phyloP scores from a whole-genome alignment of 805 yeast genomes.

The Clavispora fructus region DNA sequence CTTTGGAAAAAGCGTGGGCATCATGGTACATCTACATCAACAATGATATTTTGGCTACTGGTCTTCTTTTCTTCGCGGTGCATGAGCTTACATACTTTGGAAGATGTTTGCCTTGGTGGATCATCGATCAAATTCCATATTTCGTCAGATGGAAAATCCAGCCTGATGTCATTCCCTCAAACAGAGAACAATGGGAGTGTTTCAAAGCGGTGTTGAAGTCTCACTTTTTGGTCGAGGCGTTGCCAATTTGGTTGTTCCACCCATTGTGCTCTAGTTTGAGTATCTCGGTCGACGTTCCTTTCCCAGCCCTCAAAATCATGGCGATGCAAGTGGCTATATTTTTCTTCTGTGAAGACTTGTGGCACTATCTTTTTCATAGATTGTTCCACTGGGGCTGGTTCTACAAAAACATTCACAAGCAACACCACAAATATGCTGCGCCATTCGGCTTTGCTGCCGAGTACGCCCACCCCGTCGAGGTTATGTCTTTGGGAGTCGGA shows the following conservation, averaged over 20 bases:
- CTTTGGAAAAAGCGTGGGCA: slow-evolving; percentile 49
- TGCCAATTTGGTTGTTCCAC: slow-evolving; percentile 61
- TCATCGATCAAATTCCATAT: slow-evolving; percentile 48
- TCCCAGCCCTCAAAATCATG: slow-evolving; percentile 43
- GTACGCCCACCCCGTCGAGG: slow-evolving; percentile 58
- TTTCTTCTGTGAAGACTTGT: slow-evolving; percentile 50
- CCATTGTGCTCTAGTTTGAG: slow-evolving; percentile 48
- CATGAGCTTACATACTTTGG: slow-evolving; percentile 58
- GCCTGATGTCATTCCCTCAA: slow-evolving; percentile 46
- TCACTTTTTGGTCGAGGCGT: slow-evolving; percentile 53
- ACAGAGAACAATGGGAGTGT: slow-evolving; percentile 59
- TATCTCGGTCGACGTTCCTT: slow-evolving; percentile 48
- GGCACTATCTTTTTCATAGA: slow-evolving; percentile 61
- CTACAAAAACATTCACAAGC: slow-evolving; percentile 54
- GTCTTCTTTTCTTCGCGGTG: slow-evolving; percentile 47
- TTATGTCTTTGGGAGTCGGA: slow-evolving; percentile 52
- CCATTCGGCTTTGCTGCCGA: slow-evolving; percentile 61
- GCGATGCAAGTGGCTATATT: slow-evolving; percentile 42
- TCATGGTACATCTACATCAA: slow-evolving; percentile 50
- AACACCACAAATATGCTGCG: slow-evolving; percentile 57
- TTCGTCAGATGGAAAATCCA: slow-evolving; percentile 52
- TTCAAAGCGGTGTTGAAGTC: slow-evolving; percentile 51
- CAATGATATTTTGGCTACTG: slow-evolving; percentile 55
- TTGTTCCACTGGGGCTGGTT: slow-evolving; percentile 52
- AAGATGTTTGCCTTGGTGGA: slow-evolving; percentile 54